Percentiles rank a stretch among this genome's conserved stretches.
These are phyloP conservation scores for Pulveroboletus sp. DNA, from an alignment of 768 basidiomycete species.

Conservation along the genomic window DNA sequence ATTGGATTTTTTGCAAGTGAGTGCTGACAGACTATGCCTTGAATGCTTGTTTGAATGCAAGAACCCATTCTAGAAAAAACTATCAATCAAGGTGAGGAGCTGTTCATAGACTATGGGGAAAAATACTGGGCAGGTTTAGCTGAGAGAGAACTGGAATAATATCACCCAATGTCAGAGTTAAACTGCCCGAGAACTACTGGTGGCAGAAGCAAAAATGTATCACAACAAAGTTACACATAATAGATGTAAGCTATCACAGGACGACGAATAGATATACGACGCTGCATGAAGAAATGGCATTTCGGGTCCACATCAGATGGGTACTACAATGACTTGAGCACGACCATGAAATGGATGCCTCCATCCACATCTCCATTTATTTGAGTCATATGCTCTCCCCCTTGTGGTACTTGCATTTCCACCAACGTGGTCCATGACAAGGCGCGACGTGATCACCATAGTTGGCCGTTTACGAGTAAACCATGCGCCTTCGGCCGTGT, in stretches of 20 bases:
- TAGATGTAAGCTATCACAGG: neutral
- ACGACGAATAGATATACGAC: too few species aligned
- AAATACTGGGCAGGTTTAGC: slow-evolving; percentile 25
- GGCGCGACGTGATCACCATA: slow-evolving; percentile 40
- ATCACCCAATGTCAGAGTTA: too few species aligned
- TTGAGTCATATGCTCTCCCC: slow-evolving; percentile 27
- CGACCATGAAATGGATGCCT: slow-evolving; percentile 43
- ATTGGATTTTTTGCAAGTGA: slow-evolving; percentile 37
- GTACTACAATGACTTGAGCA: slow-evolving; percentile 35
- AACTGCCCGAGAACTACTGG: too few species aligned
- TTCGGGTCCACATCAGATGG: slow-evolving; percentile 10
- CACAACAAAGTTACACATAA: too few species aligned
- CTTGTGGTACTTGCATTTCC: slow-evolving; percentile 35
- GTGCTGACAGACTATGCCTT: slow-evolving; percentile 7
- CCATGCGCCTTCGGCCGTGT: slow-evolving; percentile 4
- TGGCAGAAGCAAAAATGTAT: too few species aligned
- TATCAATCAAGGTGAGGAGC: slow-evolving; percentile 32
- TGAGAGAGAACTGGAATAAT: too few species aligned
- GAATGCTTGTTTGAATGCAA: neutral
- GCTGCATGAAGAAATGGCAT: neutral
- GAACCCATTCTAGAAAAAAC: slow-evolving; percentile 15
- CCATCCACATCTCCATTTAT: slow-evolving; percentile 46
- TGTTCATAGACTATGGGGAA: slow-evolving; percentile 36
- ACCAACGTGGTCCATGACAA: slow-evolving; percentile 44
- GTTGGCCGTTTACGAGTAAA: slow-evolving; percentile 16